These are phyloP conservation scores for Cladosporium colombiae DNA, from an alignment of 2,329 filamentous ascomycete genomes.

Conservation along the genomic window DNA sequence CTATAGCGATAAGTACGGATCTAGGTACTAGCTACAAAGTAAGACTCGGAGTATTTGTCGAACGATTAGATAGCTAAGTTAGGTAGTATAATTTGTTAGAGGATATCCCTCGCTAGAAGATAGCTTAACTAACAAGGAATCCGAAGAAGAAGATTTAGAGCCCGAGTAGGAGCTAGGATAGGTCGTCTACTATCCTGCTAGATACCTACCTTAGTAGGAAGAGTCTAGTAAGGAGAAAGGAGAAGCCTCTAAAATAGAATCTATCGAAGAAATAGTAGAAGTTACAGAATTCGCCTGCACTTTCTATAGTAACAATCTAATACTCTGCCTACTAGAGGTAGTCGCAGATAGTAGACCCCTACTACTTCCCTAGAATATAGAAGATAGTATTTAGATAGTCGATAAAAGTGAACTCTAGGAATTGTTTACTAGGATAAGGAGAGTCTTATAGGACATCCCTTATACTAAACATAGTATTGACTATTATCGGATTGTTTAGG, in stretches of 20 bases:
- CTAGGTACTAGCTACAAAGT: background rate
- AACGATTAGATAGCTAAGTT: background rate
- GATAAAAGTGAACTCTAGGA: no score
- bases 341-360: background rate
- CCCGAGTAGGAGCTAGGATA: no score
- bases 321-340: no score
- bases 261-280: background rate
- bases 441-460: no score
- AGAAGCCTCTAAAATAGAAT: background rate
- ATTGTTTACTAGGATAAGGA: no score
- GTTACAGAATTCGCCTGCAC: background rate
- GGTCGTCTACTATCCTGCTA: background rate
- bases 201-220: background rate
- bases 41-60: background rate
- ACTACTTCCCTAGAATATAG: background rate
- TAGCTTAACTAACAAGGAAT: background rate
- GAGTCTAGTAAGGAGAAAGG: background rate
- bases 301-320: background rate
- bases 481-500: no score
- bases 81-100: background rate
- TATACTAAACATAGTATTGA: no score
- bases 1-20: background rate
- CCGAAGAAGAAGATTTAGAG: background rate
- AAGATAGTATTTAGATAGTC: no score
- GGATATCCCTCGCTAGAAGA: background rate